Evolutionary conservation across 179 eudicot genomes (phyloP).

Genomic region (Carnegiea gigantea): DNA sequence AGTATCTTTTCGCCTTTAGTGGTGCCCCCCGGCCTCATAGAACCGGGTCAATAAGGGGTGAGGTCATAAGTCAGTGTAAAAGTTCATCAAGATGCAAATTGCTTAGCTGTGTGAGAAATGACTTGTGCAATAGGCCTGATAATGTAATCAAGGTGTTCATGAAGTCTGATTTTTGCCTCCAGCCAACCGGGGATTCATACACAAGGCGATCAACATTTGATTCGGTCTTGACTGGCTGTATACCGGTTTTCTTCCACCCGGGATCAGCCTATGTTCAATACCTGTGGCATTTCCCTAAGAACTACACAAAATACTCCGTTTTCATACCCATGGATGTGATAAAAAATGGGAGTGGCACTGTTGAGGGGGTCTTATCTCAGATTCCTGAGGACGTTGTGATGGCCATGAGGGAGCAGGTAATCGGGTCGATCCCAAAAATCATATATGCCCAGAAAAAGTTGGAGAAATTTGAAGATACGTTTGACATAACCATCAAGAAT

Average conservation of each 20-base stretch:
- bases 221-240: constrained; percentile 32
- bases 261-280: constrained; percentile 30
- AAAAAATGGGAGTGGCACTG: constrained; percentile 24
- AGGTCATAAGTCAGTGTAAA: constrained; percentile 29
- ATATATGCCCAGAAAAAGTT: constrained; percentile 28
- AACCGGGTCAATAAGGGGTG: constrained; percentile 19
- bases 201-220: constrained; percentile 38
- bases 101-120: constrained; percentile 8
- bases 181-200: constrained; percentile 29
- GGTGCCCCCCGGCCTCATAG: constrained; percentile 26
- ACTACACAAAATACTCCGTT: constrained; percentile 35
- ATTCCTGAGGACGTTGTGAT: constrained; percentile 17
- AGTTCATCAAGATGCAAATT: constrained; percentile 11
- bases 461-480: constrained; percentile 31
- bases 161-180: constrained; percentile 33
- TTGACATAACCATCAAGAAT: constrained; percentile 26
- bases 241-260: constrained; percentile 35
- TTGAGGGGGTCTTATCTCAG: constrained; percentile 29
- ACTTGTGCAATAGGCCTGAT: constrained; percentile 16
- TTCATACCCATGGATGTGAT: constrained; percentile 25
- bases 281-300: constrained; percentile 32
- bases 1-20: constrained; percentile 23
- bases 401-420: constrained; percentile 26
- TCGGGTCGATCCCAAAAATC: constrained; percentile 26
- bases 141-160: constrained; percentile 23